Evolutionary conservation across 2,329 filamentous ascomycete genomes (phyloP).

Genomic region (Aaosphaeria pasadenensis): DNA sequence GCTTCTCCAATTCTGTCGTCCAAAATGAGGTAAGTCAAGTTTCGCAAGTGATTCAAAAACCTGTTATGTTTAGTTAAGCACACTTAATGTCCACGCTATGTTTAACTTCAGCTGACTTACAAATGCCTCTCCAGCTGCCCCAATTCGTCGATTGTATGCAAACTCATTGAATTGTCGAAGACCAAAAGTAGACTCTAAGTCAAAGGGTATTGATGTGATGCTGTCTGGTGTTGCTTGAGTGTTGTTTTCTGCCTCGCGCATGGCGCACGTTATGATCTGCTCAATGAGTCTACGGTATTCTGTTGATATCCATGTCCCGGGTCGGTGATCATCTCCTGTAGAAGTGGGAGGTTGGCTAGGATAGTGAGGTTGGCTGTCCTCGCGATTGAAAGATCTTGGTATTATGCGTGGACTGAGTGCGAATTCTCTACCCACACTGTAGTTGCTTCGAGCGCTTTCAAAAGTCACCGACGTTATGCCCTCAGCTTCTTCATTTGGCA

Average conservation of each 20-base stretch:
- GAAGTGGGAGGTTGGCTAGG: not conserved
- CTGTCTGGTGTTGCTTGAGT: not conserved
- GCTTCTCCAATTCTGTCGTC: slow-evolving; percentile 47
- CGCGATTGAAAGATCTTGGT: not conserved
- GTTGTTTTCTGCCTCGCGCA: not conserved
- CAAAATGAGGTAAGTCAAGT: slow-evolving; percentile 37
- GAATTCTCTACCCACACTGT: too few species aligned
- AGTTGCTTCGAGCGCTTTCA: too few species aligned
- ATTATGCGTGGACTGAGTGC: not conserved
- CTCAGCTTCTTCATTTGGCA: not conserved
- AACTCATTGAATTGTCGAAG: slow-evolving; percentile 3
- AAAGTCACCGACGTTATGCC: not conserved
- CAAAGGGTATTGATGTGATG: not conserved
- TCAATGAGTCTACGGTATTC: slow-evolving; percentile 8
- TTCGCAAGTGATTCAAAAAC: slow-evolving; percentile 42
- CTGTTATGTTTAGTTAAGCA: slow-evolving; percentile 18
- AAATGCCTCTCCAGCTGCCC: slow-evolving; percentile 21
- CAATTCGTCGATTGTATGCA: slow-evolving; percentile 12
- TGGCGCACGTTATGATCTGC: slow-evolving; percentile 8
- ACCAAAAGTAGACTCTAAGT: slow-evolving; percentile 8
- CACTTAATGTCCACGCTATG: not conserved
- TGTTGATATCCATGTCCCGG: not conserved
- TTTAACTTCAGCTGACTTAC: slow-evolving; percentile 8
- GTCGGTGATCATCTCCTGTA: not conserved
- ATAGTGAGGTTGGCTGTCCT: not conserved